Evolutionary conservation across 2,329 filamentous ascomycete genomes (phyloP), one percentile per base, ranked within the genome.

Genomic region (Onygenales sp.): DNA sequence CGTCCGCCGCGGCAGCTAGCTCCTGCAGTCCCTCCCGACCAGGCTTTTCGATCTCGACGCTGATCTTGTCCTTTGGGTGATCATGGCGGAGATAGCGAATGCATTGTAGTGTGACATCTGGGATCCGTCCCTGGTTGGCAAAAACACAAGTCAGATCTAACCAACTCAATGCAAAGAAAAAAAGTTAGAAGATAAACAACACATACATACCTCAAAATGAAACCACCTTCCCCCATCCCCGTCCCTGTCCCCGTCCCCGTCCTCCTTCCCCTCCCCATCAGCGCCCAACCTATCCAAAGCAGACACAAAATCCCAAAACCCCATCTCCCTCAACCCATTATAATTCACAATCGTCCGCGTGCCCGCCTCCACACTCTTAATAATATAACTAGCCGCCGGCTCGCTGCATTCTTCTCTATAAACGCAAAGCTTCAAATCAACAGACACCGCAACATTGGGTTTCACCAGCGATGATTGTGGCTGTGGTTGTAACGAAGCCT

Each of bases 1-100:
- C 77, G 62, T 89, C 82, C 27, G 84, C 85, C 59, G 78, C 74
- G 39, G 73, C 72, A 31, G 83, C 83, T 47, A 88, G 74, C 32
- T 79, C 73, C 49, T 74, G 69, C 53, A 89, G 73, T 2, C 82
- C 83, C 32, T 69, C 66, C 9, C 86, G 77, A 10, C 75, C 76
- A 2, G 85, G 85, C 64, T 87, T 89, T 70, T 89, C 86, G 43
- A 86, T 72, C 67, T 89, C 86, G 52, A 89, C 81, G 65, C 85
- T 89, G 63, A 89, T 72, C 46, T 62, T 75, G 46, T 75, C 71
- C 4, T 60, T 63, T 31, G 75, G 76, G 52, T 73, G 70, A 32
- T 62, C 62, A 43, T 63, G 62, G 49, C 80, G 78, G 58, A 87
- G 64, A 60, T 80, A 69, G 43, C 64, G 72, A 52, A 88, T 81